Conservation (phyloP, 2,329 filamentous ascomycete species). For the Chaetothyriales sp. region DNA sequence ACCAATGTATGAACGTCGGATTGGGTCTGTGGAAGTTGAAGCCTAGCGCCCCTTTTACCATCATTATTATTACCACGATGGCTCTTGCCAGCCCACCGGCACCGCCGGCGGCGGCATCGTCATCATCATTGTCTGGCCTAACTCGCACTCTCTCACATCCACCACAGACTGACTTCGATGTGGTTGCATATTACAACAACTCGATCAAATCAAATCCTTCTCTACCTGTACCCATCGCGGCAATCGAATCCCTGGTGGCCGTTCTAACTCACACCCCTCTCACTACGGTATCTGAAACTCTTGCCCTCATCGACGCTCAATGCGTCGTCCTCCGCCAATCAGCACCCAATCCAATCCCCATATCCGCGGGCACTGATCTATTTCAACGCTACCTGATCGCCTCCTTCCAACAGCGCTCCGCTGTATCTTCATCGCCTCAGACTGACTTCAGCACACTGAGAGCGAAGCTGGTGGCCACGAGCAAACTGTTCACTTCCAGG, state of each 20-base stretch:
- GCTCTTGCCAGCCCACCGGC: not conserved
- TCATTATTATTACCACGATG: not conserved
- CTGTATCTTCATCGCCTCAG: slow-evolving; percentile 35
- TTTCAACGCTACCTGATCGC: slow-evolving; percentile 89
- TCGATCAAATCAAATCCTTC: slow-evolving; percentile 59
- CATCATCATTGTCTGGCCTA: not conserved
- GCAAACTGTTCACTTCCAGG: slow-evolving; percentile 67
- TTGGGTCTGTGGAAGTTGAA: too few species aligned
- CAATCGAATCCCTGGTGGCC: slow-evolving; percentile 80
- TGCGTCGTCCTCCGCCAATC: slow-evolving; percentile 63
- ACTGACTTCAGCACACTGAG: slow-evolving; percentile 74
- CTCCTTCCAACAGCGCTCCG: slow-evolving; percentile 43
- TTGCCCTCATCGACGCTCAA: slow-evolving; percentile 67
- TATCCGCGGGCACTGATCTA: slow-evolving; percentile 86
- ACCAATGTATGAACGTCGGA: too few species aligned
- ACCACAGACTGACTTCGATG: slow-evolving; percentile 26
- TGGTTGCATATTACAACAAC: slow-evolving; percentile 52
- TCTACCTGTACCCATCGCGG: slow-evolving; percentile 88
- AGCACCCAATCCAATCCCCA: slow-evolving; percentile 76
- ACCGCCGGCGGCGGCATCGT: not conserved
- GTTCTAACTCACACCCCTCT: slow-evolving; percentile 67
- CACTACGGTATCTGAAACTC: slow-evolving; percentile 84
- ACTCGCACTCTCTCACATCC: slow-evolving; percentile 3
- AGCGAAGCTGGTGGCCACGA: slow-evolving; percentile 71
- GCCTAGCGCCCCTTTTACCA: not conserved